Evolutionary conservation across 2,329 filamentous ascomycete genomes (phyloP).

Genomic region (Cephalotrichum gorgonifer): DNA sequence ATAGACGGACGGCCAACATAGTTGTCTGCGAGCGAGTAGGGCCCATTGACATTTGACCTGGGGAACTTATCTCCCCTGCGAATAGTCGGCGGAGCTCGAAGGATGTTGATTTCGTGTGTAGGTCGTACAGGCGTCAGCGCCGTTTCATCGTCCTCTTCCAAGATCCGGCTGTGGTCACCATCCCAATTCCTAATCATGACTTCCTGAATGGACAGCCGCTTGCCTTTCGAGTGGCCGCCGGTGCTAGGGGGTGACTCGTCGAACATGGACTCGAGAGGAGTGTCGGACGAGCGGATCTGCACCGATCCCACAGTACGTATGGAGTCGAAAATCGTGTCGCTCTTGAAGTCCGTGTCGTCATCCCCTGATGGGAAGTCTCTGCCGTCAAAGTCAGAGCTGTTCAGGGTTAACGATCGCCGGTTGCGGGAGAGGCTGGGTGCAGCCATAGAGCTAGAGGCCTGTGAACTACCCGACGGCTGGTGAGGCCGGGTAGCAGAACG

Average conservation of each 20-base stretch:
- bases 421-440: constrained; percentile 19
- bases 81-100: not conserved
- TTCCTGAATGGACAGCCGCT: constrained; percentile 48
- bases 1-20: constrained; percentile 43
- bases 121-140: constrained; percentile 38
- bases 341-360: constrained; percentile 69
- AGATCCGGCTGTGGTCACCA: constrained; percentile 39
- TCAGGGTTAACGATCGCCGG: constrained; percentile 45
- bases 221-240: constrained; percentile 39
- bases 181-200: constrained; percentile 46
- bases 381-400: constrained; percentile 59
- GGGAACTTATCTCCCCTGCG: constrained; percentile 4
- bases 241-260: constrained; percentile 63
- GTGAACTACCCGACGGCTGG: constrained; percentile 30
- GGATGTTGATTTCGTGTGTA: constrained; percentile 16
- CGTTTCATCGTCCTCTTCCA: constrained; percentile 55
- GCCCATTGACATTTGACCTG: constrained; percentile 17
- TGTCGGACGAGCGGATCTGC: constrained; percentile 56
- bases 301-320: constrained; percentile 60
- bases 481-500: constrained; percentile 23
- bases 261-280: constrained; percentile 69
- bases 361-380: constrained; percentile 57
- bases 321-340: constrained; percentile 69
- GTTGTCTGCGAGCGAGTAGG: constrained; percentile 18
- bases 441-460: constrained; percentile 28